These are phyloP conservation scores for Phytophthora pluvialis DNA, from an alignment of 352 stramenopile genomes.

Conservation along the genomic window DNA sequence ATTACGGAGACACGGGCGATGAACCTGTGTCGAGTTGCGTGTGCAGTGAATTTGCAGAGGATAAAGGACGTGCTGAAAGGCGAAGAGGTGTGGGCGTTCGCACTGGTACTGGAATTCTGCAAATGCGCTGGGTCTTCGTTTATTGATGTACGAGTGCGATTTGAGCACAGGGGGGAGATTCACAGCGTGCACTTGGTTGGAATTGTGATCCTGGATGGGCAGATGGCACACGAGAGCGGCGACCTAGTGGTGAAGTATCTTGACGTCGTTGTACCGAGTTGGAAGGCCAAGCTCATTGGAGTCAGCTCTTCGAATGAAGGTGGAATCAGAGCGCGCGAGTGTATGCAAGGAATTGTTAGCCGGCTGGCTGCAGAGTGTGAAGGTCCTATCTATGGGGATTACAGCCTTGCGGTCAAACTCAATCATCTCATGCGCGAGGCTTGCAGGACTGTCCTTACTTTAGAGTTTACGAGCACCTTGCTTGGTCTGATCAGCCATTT, in stretches of 20 bases:
- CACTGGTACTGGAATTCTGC: slow-evolving; percentile 16
- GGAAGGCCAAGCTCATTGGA: slow-evolving; percentile 28
- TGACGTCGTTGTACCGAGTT: slow-evolving; percentile 24
- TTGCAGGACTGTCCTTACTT: slow-evolving; percentile 20
- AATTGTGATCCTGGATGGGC: slow-evolving; percentile 17
- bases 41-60: slow-evolving; percentile 35
- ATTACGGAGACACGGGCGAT: slow-evolving; percentile 15
- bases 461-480: slow-evolving; percentile 23
- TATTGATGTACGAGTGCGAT: slow-evolving; percentile 33
- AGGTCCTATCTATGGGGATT: slow-evolving; percentile 21
- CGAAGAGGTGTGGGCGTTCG: slow-evolving; percentile 28
- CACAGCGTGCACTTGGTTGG: slow-evolving; percentile 30
- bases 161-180: slow-evolving; percentile 25
- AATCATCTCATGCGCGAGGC: slow-evolving; percentile 27
- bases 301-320: slow-evolving; percentile 17
- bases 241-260: slow-evolving; percentile 30
- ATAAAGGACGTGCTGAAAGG: slow-evolving; percentile 20
- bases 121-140: slow-evolving; percentile 25
- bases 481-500: slow-evolving; percentile 20
- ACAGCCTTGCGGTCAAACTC: slow-evolving; percentile 18
- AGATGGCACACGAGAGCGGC: slow-evolving; percentile 7
- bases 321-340: slow-evolving; percentile 1
- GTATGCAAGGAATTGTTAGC: slow-evolving; percentile 16
- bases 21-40: slow-evolving; percentile 19
- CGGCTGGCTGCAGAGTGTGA: slow-evolving; percentile 20